Conservation (phyloP, 768 basidiomycete species). For the Suillus fuscotomentosus region DNA sequence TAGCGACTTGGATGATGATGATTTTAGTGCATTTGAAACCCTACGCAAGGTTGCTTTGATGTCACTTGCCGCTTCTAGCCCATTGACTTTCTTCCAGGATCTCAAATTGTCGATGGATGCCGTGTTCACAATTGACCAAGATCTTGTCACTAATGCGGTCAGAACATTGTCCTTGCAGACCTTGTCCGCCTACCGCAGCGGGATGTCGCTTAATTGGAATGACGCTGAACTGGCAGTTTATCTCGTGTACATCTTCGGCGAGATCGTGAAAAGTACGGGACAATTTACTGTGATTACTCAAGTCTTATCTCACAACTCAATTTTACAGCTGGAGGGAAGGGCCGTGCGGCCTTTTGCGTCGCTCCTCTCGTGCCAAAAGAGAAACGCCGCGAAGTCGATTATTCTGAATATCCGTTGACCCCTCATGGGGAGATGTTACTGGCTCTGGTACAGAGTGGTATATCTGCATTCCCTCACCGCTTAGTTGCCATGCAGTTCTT, state of each 20-base stretch:
- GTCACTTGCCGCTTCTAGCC: conserved; percentile 6
- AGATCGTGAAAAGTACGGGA: conserved; percentile 80
- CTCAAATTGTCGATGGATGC: conserved; percentile 85
- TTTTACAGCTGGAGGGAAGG: conserved; percentile 66
- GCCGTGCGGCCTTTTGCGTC: conserved; percentile 83
- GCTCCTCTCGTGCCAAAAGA: conserved; percentile 69
- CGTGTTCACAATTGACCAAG: conserved; percentile 79
- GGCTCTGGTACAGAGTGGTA: conserved; percentile 78
- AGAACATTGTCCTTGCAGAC: conserved; percentile 72
- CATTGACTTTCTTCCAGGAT: conserved; percentile 52
- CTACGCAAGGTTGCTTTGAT: conserved; percentile 67
- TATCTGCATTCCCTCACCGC: conserved; percentile 80
- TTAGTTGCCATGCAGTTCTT: conserved; percentile 89
- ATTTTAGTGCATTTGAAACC: conserved; percentile 75
- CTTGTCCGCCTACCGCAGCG: conserved; percentile 61
- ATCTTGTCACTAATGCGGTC: conserved; percentile 79
- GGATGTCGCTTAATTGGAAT: conserved; percentile 77
- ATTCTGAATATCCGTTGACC: conserved; percentile 81
- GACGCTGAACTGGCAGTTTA: conserved; percentile 93
- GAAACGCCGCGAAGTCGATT: conserved; percentile 64
- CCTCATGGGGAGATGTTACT: conserved; percentile 88
- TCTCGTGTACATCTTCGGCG: conserved; percentile 91
- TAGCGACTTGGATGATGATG: conserved; percentile 87
- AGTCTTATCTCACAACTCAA: conserved; percentile 9
- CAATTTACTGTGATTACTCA: neutral